A percentile compares a stretch with the other conserved stretches of the same genome.
Evolutionary conservation across 179 eudicot species (phyloP).

Genomic region (Drosera spatulata): DNA sequence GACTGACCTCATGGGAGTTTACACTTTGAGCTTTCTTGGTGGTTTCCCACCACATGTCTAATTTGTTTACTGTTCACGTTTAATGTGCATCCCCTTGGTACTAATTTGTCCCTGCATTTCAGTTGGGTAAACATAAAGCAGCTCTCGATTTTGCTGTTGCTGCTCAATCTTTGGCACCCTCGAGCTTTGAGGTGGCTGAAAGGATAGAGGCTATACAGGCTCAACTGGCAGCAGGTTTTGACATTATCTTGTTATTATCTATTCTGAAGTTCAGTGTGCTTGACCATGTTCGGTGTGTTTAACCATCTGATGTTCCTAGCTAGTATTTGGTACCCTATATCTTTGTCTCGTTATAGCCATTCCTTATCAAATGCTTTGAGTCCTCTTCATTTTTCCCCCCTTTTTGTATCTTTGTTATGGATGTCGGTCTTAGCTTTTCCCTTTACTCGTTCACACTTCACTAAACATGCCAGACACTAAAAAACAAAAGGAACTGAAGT

Average conservation of each 20-base stretch:
- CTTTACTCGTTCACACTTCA: too few relatives aligned
- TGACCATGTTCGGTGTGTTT: background rate
- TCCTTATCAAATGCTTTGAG: too few relatives aligned
- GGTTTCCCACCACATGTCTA: too few relatives aligned
- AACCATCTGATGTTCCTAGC: background rate
- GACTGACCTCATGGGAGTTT: too few relatives aligned
- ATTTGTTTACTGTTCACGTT: too few relatives aligned
- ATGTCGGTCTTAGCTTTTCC: too few relatives aligned
- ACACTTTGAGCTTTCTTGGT: too few relatives aligned
- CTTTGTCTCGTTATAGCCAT: background rate
- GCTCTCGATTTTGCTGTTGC: conserved; percentile 84
- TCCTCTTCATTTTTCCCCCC: too few relatives aligned
- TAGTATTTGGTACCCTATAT: background rate
- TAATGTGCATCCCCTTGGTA: too few relatives aligned
- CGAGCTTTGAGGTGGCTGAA: conserved; percentile 49
- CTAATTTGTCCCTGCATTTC: conserved; percentile 10
- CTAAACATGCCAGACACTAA: too few relatives aligned
- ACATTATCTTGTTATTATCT: background rate
- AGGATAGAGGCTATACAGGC: conserved; percentile 51
- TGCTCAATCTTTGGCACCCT: conserved; percentile 59
- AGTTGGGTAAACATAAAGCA: conserved; percentile 81
- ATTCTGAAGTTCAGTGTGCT: background rate
- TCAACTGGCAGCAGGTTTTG: conserved; percentile 66
- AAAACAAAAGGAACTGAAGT: too few relatives aligned
- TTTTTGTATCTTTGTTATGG: too few relatives aligned